phyloP scores from a whole-genome alignment of 2,329 filamentous ascomycete genomes.

The Lomentospora prolificans region DNA sequence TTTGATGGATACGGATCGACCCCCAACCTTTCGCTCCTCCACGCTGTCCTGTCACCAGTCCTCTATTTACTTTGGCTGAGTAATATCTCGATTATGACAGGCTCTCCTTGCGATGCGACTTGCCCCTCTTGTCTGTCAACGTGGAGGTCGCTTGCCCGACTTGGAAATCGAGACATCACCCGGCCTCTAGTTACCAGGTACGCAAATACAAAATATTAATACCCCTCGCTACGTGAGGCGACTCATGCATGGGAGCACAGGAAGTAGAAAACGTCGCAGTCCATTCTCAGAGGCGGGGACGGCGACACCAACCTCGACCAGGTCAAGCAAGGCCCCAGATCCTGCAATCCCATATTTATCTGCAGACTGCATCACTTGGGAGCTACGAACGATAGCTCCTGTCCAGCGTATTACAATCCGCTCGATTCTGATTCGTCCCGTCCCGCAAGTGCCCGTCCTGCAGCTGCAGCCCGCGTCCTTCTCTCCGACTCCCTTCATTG shows the following conservation, averaged over 20 bases:
- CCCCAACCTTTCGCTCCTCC: neutral
- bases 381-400: neutral
- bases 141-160: conserved; percentile 1
- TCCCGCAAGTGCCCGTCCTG: neutral
- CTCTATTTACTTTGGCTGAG: conserved; percentile 12
- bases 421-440: neutral
- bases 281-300: neutral
- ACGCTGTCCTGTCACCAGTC: neutral
- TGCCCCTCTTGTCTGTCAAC: neutral
- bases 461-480: neutral
- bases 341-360: neutral
- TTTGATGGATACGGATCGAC: neutral
- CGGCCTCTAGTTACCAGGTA: neutral
- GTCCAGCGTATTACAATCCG: conserved; percentile 1
- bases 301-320: neutral
- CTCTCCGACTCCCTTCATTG: neutral
- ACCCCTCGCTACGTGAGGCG: neutral
- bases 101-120: conserved; percentile 9
- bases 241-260: neutral
- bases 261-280: neutral
- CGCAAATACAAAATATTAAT: neutral
- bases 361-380: conserved; percentile 1
- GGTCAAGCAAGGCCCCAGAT: neutral
- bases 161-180: conserved; percentile 1
- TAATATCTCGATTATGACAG: conserved; percentile 26